Percentiles rank a stretch among this genome's conserved stretches.
phyloP scores from a whole-genome alignment of 169 alveolate genomes.

The Plasmodium vivax region DNA sequence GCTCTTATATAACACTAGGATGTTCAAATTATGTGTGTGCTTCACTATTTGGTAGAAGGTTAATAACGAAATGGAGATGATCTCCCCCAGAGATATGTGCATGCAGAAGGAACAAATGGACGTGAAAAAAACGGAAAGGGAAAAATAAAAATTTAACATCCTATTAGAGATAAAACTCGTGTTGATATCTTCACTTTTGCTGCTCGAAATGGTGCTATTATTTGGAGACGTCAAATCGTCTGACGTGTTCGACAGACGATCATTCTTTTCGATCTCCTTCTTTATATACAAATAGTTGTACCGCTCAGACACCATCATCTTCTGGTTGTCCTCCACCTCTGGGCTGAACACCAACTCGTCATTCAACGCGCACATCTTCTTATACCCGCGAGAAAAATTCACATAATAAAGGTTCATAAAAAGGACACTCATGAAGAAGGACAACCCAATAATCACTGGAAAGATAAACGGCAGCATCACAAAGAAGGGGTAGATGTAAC shows the following conservation, averaged over 20 bases:
- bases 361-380: constrained; percentile 3
- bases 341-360: constrained; percentile 31
- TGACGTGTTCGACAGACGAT: constrained; percentile 48
- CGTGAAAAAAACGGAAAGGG: constrained; percentile 32
- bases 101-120: constrained; percentile 10
- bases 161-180: constrained; percentile 23
- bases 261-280: constrained; percentile 49
- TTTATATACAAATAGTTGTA: constrained; percentile 48
- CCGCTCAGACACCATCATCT: constrained; percentile 41
- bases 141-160: constrained; percentile 40
- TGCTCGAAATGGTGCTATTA: constrained; percentile 25
- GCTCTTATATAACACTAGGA: background rate
- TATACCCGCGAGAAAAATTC: constrained; percentile 27
- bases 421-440: constrained; percentile 27
- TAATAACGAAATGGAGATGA: constrained; percentile 22
- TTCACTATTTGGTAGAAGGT: constrained; percentile 65
- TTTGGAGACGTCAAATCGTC: constrained; percentile 48
- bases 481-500: constrained; percentile 49
- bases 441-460: constrained; percentile 14
- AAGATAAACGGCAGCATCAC: constrained; percentile 61
- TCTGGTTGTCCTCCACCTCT: constrained; percentile 24
- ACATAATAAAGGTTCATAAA: constrained; percentile 62
- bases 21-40: constrained; percentile 49
- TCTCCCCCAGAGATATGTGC: constrained; percentile 62
- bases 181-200: constrained; percentile 69